These are phyloP conservation scores for Trichopus zeylanicus DNA, from an alignment of 116 monocot species.

Conservation along the genomic window DNA sequence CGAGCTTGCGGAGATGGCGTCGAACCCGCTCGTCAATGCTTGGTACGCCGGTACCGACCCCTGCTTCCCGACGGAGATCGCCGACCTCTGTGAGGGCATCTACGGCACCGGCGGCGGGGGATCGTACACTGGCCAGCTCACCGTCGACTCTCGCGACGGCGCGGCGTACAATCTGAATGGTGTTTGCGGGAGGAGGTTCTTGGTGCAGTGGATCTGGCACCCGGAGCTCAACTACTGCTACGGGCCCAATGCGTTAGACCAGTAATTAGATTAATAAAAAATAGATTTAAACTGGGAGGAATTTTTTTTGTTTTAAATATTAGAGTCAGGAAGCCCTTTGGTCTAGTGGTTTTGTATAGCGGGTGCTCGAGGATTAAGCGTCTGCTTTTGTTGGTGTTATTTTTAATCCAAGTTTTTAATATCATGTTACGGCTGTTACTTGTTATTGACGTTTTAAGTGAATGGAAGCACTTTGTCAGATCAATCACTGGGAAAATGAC, in stretches of 20 bases:
- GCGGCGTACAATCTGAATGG: conserved; percentile 73
- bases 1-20: conserved; percentile 88
- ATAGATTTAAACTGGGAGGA: too few species aligned
- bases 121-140: conserved; percentile 76
- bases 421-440: too few species aligned
- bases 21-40: conserved; percentile 87
- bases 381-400: too few species aligned
- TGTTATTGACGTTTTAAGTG: too few species aligned
- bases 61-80: conserved; percentile 84
- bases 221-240: conserved; percentile 67
- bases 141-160: conserved; percentile 41
- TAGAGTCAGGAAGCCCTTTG: too few species aligned
- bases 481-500: too few species aligned
- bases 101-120: conserved; percentile 96
- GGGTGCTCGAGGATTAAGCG: too few species aligned
- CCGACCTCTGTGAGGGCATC: conserved; percentile 92
- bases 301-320: too few species aligned
- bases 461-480: too few species aligned
- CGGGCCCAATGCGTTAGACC: conserved; percentile 87
- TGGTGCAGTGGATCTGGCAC: conserved; percentile 97
- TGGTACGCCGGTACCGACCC: conserved; percentile 96
- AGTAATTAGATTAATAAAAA: too few species aligned
- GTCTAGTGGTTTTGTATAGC: too few species aligned
- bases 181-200: conserved; percentile 55
- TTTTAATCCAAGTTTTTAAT: too few species aligned